These are phyloP conservation scores for Penicillium fimorum DNA, from an alignment of 495 filamentous ascomycete species.

Conservation along the genomic window DNA sequence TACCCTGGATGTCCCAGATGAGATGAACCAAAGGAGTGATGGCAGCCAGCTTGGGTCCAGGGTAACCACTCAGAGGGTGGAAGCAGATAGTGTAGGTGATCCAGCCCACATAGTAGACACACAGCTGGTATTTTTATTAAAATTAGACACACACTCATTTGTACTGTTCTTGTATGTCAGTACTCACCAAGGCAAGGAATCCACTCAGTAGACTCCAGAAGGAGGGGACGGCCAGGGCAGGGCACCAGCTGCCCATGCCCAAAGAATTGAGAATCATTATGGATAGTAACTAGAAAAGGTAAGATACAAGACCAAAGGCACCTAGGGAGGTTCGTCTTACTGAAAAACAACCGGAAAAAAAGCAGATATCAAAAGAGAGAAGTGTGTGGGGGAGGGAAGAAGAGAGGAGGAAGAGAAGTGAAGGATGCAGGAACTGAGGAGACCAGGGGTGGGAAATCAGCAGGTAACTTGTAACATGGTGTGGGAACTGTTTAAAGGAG, in stretches of 20 bases:
- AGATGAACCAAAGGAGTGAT: constrained; percentile 19
- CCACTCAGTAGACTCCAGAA: constrained; percentile 2
- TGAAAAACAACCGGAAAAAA: background rate
- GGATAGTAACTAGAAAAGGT: background rate
- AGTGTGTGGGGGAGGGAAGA: background rate
- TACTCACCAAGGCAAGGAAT: constrained; percentile 9
- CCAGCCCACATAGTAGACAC: constrained; percentile 7
- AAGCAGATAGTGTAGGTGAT: constrained; percentile 13
- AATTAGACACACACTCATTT: background rate
- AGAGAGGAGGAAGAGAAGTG: background rate
- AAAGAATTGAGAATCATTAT: constrained; percentile 3
- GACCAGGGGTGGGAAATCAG: background rate
- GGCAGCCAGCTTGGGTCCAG: constrained; percentile 22
- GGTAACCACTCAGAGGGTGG: constrained; percentile 20
- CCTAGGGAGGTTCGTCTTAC: background rate
- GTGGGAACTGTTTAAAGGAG: background rate
- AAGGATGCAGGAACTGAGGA: background rate
- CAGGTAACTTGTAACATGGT: background rate
- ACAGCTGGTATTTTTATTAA: constrained; percentile 1
- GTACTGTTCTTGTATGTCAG: background rate
- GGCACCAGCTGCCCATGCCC: background rate
- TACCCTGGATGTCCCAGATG: constrained; percentile 23
- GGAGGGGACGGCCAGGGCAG: background rate
- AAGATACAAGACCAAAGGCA: constrained; percentile 2
- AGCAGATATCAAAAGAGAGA: constrained; percentile 1